These are phyloP conservation scores for Sporothrix dimorphospora DNA, from an alignment of 2,329 filamentous ascomycete genomes.

Conservation along the genomic window DNA sequence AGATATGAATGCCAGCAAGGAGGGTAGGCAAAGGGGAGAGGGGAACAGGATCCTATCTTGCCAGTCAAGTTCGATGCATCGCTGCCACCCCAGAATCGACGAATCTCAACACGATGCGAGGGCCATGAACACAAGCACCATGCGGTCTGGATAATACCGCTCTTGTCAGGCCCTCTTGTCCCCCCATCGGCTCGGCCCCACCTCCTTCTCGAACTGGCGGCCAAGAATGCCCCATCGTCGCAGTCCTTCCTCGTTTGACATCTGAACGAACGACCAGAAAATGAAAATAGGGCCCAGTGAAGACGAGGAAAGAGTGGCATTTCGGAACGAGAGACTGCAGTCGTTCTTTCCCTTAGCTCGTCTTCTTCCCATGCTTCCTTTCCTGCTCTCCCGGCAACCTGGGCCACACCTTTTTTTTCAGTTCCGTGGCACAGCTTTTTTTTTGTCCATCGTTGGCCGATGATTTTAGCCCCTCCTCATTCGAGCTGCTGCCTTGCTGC, in stretches of 20 bases:
- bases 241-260: constrained; percentile 17
- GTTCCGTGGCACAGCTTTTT: background rate
- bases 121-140: background rate
- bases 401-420: background rate
- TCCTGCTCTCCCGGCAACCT: background rate
- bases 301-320: background rate
- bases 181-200: background rate
- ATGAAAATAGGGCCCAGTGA: background rate
- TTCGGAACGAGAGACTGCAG: constrained; percentile 4
- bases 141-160: background rate
- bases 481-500: constrained; percentile 17
- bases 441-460: background rate
- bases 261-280: background rate
- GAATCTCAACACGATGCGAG: background rate
- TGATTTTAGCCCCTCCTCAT: background rate
- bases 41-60: background rate
- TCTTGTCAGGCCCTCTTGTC: background rate
- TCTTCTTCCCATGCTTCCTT: background rate
- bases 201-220: constrained; percentile 6
- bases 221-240: background rate
- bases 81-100: background rate
- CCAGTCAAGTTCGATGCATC: background rate
- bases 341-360: constrained; percentile 1
- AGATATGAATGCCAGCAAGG: background rate
- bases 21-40: background rate